Base-by-base conservation (phyloP, 2,329 filamentous ascomycete species). In the Alternaria alternata region DNA sequence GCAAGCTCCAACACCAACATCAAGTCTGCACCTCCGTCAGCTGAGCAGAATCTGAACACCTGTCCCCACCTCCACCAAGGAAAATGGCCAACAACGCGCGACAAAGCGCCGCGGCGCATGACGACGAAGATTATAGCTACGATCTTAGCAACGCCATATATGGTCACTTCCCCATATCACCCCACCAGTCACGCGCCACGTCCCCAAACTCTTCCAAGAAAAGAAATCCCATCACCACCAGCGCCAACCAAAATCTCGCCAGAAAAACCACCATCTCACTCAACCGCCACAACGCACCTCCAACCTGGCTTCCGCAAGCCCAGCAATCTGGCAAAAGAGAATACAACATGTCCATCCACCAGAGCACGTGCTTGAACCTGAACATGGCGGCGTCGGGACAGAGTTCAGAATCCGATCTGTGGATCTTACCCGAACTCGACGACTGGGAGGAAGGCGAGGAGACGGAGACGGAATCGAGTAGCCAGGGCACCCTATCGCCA, bases 371-470 rank as follows among this genome's bases (percentile, higher is more conserved):
- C 44, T 59, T 74, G 1, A 69, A 69, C 54, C 56, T 73, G n/a
- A 69, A 60, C 51, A 36, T 58, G 4, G 20, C 54, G 3, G 18
- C 53, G 28, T 22, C 52, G 32, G 26, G 57, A 9, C 18, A 57
- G 18, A 65, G 38, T 36, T 59, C 63, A 14, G 73, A 75, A 18
- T 67, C 70, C 8, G 71, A 73, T 36, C 52, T 76, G 5, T 76
- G 73, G 72, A 74, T 75, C 2, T 46, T 76, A 7, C 75, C 74
- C 3, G 72, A 74, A 38, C 71, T 73, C 32, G 73, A 76, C 8
- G 72, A 74, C 14, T 74, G 70, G 68, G 73, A 73, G 18, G 22
- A 73, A n/a, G 20, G 65, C 26, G 66, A 70, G 0, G 28, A 54
- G 11, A 36, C 46, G 2, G 30, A 36, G 2, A 26, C 46, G 0